Evolutionary conservation across 257 asterid species (phyloP).

Genomic region (Anisodus acutangulus): DNA sequence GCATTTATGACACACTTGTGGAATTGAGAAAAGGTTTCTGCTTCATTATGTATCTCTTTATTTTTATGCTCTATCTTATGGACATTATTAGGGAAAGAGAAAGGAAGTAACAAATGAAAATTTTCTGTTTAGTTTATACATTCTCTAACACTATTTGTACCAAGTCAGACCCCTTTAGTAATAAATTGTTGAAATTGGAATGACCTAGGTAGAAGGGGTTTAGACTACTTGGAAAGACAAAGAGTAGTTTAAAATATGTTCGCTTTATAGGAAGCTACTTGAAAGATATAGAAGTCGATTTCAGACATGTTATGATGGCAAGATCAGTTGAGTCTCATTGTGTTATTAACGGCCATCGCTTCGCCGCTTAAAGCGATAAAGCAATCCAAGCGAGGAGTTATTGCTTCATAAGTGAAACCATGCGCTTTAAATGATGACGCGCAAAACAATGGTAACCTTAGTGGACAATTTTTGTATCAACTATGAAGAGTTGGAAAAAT

Average conservation of each 20-base stretch:
- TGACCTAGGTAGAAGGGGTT: background rate
- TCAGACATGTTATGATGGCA: background rate
- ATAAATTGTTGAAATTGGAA: background rate
- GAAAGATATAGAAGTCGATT: background rate
- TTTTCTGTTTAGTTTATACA: background rate
- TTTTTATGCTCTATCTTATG: background rate
- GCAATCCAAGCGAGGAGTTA: background rate
- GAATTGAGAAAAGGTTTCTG: background rate
- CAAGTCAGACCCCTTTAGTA: background rate
- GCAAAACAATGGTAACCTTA: no score
- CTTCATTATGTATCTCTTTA: background rate
- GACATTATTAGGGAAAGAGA: background rate
- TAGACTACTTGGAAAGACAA: no score
- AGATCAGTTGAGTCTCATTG: background rate
- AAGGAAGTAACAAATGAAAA: background rate
- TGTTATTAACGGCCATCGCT: background rate
- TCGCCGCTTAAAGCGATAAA: no score
- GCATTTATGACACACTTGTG: background rate
- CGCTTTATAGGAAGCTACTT: background rate
- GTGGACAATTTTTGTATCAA: background rate
- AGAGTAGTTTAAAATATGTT: slow-evolving; percentile 5
- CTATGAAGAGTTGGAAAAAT: no score
- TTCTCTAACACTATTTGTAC: background rate
- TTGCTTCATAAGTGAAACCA: background rate
- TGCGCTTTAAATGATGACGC: background rate